phyloP scores from a whole-genome alignment of 768 basidiomycete species.

The Leucocoprinus leucothites region DNA sequence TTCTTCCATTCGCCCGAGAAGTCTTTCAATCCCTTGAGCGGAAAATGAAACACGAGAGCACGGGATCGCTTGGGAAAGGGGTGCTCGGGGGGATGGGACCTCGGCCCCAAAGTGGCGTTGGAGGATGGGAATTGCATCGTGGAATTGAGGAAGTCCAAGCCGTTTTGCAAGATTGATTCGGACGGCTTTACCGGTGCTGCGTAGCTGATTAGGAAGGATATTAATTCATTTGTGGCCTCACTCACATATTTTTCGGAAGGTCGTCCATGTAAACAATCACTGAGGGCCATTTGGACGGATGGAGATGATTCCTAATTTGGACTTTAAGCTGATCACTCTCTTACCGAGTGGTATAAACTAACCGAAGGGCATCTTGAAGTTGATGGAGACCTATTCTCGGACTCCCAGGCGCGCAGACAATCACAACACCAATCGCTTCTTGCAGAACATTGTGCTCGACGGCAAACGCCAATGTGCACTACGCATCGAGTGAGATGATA shows the following conservation, averaged over 20 bases:
- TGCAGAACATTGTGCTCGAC: constrained; percentile 46
- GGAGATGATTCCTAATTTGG: constrained; percentile 35
- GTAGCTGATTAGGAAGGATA: background rate
- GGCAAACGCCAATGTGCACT: constrained; percentile 41
- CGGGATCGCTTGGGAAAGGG: constrained; percentile 34
- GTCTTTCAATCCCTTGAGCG: constrained; percentile 21
- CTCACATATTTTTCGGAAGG: constrained; percentile 41
- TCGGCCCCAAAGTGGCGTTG: constrained; percentile 40
- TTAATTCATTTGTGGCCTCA: background rate
- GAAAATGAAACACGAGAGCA: constrained; percentile 31
- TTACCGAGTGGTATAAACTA: constrained; percentile 4
- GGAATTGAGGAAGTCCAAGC: constrained; percentile 33
- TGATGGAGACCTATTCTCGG: constrained; percentile 38
- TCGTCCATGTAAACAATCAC: constrained; percentile 45
- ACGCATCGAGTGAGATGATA: background rate
- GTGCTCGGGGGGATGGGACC: constrained; percentile 26
- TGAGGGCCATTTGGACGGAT: constrained; percentile 50
- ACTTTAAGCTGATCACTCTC: background rate
- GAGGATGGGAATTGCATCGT: constrained; percentile 29
- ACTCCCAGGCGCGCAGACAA: constrained; percentile 31
- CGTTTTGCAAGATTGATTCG: constrained; percentile 41
- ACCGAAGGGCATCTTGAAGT: constrained; percentile 40
- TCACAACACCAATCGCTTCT: constrained; percentile 42
- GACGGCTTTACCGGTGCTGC: constrained; percentile 42
- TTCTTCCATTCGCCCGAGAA: constrained; percentile 24